A percentile compares a stretch with the other conserved stretches of the same genome.
These are phyloP conservation scores for Calonectria pteridis DNA, from an alignment of 2,329 filamentous ascomycete genomes.

Conservation along the genomic window DNA sequence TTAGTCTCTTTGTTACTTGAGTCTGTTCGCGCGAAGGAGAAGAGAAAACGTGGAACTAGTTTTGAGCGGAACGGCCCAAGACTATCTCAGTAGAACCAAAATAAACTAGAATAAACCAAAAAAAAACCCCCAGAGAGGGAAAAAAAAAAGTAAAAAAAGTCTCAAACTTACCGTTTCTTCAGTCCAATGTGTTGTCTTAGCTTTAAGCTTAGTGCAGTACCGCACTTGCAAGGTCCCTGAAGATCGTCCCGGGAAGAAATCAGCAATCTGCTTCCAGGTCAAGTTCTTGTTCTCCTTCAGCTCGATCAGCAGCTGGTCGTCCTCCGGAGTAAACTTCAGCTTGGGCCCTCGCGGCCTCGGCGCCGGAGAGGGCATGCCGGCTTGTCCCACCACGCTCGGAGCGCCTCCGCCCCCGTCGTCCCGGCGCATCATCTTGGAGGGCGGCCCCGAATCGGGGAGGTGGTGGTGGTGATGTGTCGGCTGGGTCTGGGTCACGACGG, in stretches of 20 bases:
- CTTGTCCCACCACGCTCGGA: slow-evolving; percentile 87
- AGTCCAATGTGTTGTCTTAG: slow-evolving; percentile 93
- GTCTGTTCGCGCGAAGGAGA: not conserved
- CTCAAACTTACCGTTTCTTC: slow-evolving; percentile 84
- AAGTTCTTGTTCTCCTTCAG: slow-evolving; percentile 95
- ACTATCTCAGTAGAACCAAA: not conserved
- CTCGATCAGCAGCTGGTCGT: slow-evolving; percentile 88
- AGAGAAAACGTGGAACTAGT: not conserved
- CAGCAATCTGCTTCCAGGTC: slow-evolving; percentile 97
- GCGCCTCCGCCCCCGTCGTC: slow-evolving; percentile 70
- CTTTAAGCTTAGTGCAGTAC: slow-evolving; percentile 95
- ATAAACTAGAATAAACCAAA: not conserved
- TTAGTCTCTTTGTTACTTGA: slow-evolving; percentile 19
- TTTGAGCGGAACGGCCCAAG: not conserved
- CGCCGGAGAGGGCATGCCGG: slow-evolving; percentile 88
- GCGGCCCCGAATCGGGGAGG: slow-evolving; percentile 78
- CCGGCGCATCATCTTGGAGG: slow-evolving; percentile 75
- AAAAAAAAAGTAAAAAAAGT: not conserved
- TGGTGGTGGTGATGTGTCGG: slow-evolving; percentile 85
- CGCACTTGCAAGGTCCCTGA: slow-evolving; percentile 93
- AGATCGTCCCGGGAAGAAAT: slow-evolving; percentile 92
- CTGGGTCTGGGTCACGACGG: slow-evolving; percentile 48
- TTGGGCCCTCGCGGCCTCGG: slow-evolving; percentile 87
- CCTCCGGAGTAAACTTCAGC: slow-evolving; percentile 92
- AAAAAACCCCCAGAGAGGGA: not conserved